A percentile compares a stretch with the other conserved stretches of the same genome.
phyloP scores from a whole-genome alignment of 78 protist species.

The Polysphondylium violaceum region DNA sequence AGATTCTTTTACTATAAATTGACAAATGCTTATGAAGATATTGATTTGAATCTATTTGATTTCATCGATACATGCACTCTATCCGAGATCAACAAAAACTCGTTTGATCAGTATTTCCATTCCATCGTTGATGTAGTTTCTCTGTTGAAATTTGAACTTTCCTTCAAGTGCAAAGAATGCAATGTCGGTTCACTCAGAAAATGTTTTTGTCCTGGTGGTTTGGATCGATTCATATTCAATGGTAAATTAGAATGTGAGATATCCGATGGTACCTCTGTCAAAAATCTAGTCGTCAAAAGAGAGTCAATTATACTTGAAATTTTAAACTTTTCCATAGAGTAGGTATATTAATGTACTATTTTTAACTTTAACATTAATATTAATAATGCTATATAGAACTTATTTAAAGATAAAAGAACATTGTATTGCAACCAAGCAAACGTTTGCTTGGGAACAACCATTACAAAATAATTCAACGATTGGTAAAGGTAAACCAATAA shows the following conservation, averaged over 20 bases:
- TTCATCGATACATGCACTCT: neutral
- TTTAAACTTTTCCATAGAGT: slow-evolving; percentile 1
- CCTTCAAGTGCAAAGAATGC: slow-evolving; percentile 33
- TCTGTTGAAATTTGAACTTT: slow-evolving; percentile 7
- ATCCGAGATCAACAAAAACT: neutral
- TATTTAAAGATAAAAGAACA: neutral
- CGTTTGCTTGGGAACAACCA: slow-evolving; percentile 3
- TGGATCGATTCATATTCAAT: neutral
- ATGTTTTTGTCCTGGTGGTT: neutral
- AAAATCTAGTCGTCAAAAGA: neutral
- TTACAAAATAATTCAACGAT: too few relatives aligned
- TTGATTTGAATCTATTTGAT: slow-evolving; percentile 9
- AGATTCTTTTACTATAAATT: slow-evolving; percentile 32
- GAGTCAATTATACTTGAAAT: slow-evolving; percentile 5
- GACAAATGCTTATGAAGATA: neutral
- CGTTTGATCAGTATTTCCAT: slow-evolving; percentile 10
- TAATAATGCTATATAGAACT: neutral
- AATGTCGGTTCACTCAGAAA: neutral
- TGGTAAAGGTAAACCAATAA: neutral
- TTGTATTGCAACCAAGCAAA: neutral
- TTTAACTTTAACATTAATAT: neutral
- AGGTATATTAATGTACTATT: slow-evolving; percentile 1
- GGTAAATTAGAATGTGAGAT: slow-evolving; percentile 60
- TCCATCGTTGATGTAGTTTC: slow-evolving; percentile 18
- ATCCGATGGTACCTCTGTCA: slow-evolving; percentile 38